Evolutionary conservation across 495 filamentous ascomycete species (phyloP), one percentile per base, ranked within the genome.

Genomic region (Geoglossum glabrum): DNA sequence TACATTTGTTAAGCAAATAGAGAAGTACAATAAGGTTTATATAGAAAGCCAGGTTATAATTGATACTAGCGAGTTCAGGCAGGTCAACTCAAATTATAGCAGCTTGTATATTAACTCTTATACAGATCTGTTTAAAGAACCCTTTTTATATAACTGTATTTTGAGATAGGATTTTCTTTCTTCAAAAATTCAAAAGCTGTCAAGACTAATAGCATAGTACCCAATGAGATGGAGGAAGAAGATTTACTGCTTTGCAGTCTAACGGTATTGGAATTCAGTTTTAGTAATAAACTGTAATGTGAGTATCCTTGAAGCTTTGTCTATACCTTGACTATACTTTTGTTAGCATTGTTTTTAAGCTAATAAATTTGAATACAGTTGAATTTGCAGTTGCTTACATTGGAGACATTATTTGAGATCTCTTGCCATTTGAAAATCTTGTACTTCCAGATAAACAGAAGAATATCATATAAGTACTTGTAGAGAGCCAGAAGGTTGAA

Each of bases 321-420:
- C 31, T 4, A 4, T 34, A 34, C 31, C 11, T 34, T 64, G 64
- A 57, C 62, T 59, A 61, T 56, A 36, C 19, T 34, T 15, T 45
- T 17, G 34, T 6, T 27, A 47, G 23, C 11, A 61, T 21, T 43
- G 59, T 31, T 46, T 27, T 34, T 34, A 49, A 59, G 59, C 26
- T 63, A 19, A 45, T 45, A 4, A 21, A 45, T 45, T 45, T 45
- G n/a, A 45, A 45, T 40, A 15, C 31, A 68, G 66, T 68, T 59
- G 67, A 69, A 40, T 68, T 66, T 38, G 65, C 63, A 56, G 63
- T 72, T 25, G 66, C 64, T 62, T 56, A 52, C 60, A 57, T 72
- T 47, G 55, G 34, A 15, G 67, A 70, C 60, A 64, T 71, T 55
- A 54, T 61, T 13, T 70, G 61, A 65, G 61, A 56, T 54, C 61